Conservation (phyloP, 2,329 filamentous ascomycete genomes). For the Diaporthe vexans region DNA sequence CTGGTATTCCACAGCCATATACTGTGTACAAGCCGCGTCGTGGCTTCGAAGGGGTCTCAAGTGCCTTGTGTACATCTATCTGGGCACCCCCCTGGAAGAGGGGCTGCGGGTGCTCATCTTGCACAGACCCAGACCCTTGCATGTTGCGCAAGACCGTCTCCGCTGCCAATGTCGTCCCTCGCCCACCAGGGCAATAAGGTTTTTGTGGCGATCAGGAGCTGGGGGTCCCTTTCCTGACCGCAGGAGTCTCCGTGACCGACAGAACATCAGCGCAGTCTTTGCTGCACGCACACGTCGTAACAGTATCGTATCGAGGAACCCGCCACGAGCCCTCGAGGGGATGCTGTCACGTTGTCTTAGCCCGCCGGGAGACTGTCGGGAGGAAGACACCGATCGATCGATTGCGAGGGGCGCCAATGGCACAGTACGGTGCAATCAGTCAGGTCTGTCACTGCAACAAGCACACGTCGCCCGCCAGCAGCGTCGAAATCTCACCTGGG, state of each 20-base stretch:
- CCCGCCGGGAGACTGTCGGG: background rate
- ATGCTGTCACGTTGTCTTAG: constrained; percentile 13
- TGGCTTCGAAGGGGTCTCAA: constrained; percentile 10
- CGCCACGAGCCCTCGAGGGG: background rate
- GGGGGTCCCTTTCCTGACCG: constrained; percentile 30
- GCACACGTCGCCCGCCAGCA: constrained; percentile 2
- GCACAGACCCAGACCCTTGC: constrained; percentile 37
- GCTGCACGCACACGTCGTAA: constrained; percentile 11
- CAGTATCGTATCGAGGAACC: background rate
- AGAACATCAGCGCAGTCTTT: constrained; percentile 11
- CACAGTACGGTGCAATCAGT: background rate
- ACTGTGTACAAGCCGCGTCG: constrained; percentile 10
- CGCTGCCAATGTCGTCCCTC: constrained; percentile 35
- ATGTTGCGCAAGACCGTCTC: constrained; percentile 38
- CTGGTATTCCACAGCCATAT: background rate
- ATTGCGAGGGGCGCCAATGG: constrained; percentile 12
- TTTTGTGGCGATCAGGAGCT: constrained; percentile 34
- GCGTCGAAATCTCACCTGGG: constrained; percentile 22
- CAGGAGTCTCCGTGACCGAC: constrained; percentile 35
- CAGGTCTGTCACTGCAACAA: background rate
- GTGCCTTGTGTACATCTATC: constrained; percentile 18
- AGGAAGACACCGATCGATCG: constrained; percentile 17
- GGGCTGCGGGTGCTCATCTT: constrained; percentile 35
- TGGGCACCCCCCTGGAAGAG: constrained; percentile 29
- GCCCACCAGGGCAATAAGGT: constrained; percentile 35